These are phyloP conservation scores for Cucurbita moschata DNA, from an alignment of 306 rosid species.

Conservation along the genomic window DNA sequence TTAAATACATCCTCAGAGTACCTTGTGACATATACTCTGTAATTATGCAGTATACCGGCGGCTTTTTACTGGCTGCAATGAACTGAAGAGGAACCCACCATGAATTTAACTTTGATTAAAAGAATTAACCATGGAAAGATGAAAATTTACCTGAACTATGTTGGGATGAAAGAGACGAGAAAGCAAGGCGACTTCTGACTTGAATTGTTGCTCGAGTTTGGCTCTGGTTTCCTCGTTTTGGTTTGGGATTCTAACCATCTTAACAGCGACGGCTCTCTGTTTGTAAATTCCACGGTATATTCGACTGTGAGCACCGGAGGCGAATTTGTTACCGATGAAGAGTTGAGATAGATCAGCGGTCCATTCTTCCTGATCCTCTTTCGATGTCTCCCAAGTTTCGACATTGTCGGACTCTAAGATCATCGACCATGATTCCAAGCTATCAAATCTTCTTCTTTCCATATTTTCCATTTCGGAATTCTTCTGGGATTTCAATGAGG, in stretches of 20 bases:
- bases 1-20: constrained; percentile 90
- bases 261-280: constrained; percentile 95
- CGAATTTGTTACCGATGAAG: constrained; percentile 87
- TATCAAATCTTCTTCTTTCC: constrained; percentile 84
- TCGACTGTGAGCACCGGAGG: constrained; percentile 88
- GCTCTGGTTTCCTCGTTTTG: constrained; percentile 57
- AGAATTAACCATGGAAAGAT: background rate
- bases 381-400: constrained; percentile 83
- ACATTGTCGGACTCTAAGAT: constrained; percentile 89
- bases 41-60: constrained; percentile 89
- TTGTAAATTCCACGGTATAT: constrained; percentile 93
- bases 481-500: constrained; percentile 34
- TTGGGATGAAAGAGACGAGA: constrained; percentile 89
- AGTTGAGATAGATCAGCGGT: constrained; percentile 90
- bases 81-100: constrained; percentile 29
- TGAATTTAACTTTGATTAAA: background rate
- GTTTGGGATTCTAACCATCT: constrained; percentile 88
- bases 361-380: constrained; percentile 92
- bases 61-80: constrained; percentile 95
- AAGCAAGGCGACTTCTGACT: constrained; percentile 85
- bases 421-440: constrained; percentile 99
- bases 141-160: constrained; percentile 65
- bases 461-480: constrained; percentile 47
- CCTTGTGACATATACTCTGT: constrained; percentile 99
- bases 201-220: constrained; percentile 74